Evolutionary conservation across 2,329 filamentous ascomycete species (phyloP).

Genomic region (Fusarium sp.): DNA sequence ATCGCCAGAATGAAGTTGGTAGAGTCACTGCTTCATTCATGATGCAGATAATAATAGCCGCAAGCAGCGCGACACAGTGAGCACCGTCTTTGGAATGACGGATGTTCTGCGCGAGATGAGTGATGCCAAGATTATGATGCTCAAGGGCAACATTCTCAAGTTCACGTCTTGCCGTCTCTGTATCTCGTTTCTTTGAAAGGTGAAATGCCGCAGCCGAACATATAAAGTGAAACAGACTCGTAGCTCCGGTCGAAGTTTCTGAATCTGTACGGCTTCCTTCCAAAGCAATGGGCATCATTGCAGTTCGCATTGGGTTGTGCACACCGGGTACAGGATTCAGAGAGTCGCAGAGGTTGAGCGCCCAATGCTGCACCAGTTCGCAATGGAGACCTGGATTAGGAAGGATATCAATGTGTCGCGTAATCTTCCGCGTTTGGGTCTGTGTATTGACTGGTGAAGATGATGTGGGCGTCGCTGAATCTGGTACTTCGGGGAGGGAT

Average conservation of each 20-base stretch:
- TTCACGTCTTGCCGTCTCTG: slow-evolving; percentile 16
- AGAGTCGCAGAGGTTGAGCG: slow-evolving; percentile 39
- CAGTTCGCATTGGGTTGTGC: slow-evolving; percentile 36
- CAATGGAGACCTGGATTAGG: slow-evolving; percentile 38
- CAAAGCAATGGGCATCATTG: slow-evolving; percentile 43
- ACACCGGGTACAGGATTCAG: slow-evolving; percentile 39
- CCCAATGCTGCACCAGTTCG: slow-evolving; percentile 41
- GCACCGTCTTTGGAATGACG: slow-evolving; percentile 37
- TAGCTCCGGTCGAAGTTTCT: slow-evolving; percentile 35
- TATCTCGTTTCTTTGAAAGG: slow-evolving; percentile 25
- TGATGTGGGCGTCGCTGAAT: not conserved
- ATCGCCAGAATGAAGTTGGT: slow-evolving; percentile 39
- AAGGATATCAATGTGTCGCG: slow-evolving; percentile 34
- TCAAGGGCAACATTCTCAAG: slow-evolving; percentile 42
- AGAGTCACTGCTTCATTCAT: slow-evolving; percentile 43
- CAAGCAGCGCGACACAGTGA: slow-evolving; percentile 36
- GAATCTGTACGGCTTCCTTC: slow-evolving; percentile 40
- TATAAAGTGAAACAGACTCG: slow-evolving; percentile 40
- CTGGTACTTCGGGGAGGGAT: not conserved
- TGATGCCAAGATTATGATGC: slow-evolving; percentile 43
- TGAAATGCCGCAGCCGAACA: slow-evolving; percentile 43
- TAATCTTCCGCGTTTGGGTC: not conserved
- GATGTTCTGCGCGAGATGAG: slow-evolving; percentile 42
- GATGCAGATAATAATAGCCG: slow-evolving; percentile 41
- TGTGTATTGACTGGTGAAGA: not conserved